phyloP scores from a whole-genome alignment of 2,329 filamentous ascomycete species.

The Nannizziopsis barbatae region DNA sequence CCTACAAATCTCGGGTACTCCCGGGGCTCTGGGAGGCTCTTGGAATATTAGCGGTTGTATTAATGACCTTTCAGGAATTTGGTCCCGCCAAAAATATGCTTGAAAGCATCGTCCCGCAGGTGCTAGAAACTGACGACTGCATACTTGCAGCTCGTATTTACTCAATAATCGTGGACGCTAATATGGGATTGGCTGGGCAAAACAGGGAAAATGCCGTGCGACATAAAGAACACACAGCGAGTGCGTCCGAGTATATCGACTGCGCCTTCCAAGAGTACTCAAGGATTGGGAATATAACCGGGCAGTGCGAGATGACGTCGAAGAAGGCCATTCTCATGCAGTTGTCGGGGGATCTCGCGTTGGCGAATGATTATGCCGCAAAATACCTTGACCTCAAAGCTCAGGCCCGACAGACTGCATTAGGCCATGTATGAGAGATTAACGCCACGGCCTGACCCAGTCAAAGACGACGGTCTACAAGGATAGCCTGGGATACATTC shows the following conservation, averaged over 20 bases:
- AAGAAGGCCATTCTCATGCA: slow-evolving; percentile 73
- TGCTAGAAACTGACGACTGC: slow-evolving; percentile 58
- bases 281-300: slow-evolving; percentile 54
- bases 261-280: slow-evolving; percentile 54
- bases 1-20: slow-evolving; percentile 58
- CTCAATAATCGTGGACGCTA: slow-evolving; percentile 59
- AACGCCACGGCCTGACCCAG: no score
- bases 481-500: no score
- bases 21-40: slow-evolving; percentile 63
- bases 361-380: slow-evolving; percentile 57
- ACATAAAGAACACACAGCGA: slow-evolving; percentile 47
- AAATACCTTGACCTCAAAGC: slow-evolving; percentile 49
- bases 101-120: slow-evolving; percentile 59
- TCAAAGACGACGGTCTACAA: no score
- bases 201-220: slow-evolving; percentile 33
- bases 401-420: slow-evolving; percentile 3
- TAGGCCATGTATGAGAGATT: not conserved
- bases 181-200: slow-evolving; percentile 63
- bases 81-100: slow-evolving; percentile 54
- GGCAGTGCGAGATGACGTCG: slow-evolving; percentile 66
- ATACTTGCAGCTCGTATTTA: slow-evolving; percentile 57
- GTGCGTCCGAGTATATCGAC: slow-evolving; percentile 51
- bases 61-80: slow-evolving; percentile 62
- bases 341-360: slow-evolving; percentile 50
- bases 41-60: slow-evolving; percentile 54